These are phyloP conservation scores for Mycena kentingensis DNA, from an alignment of 768 basidiomycete species.

Conservation along the genomic window DNA sequence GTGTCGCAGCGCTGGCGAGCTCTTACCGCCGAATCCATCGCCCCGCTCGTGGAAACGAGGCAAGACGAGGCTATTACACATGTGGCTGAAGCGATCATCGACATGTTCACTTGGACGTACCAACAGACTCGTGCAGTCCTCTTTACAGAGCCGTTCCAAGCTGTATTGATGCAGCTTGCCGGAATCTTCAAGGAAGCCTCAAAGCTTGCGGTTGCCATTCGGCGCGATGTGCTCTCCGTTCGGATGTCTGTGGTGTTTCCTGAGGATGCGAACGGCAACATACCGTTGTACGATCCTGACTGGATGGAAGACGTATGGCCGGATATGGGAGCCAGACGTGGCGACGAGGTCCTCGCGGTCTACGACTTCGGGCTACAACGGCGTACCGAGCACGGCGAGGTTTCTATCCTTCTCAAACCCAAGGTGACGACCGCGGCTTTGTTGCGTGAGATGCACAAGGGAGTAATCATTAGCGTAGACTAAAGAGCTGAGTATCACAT, in stretches of 20 bases:
- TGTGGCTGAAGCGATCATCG: background rate
- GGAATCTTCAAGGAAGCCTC: slow-evolving; percentile 11
- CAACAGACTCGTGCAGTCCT: slow-evolving; percentile 12
- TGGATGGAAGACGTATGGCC: background rate
- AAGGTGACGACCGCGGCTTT: background rate
- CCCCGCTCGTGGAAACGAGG: background rate
- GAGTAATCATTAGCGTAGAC: background rate
- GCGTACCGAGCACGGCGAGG: background rate
- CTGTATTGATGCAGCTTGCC: background rate
- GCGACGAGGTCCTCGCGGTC: background rate
- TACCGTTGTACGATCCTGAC: background rate
- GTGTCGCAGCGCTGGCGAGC: slow-evolving; percentile 22
- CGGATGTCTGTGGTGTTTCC: slow-evolving; percentile 15
- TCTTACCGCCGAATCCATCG: slow-evolving; percentile 4
- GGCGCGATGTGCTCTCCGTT: slow-evolving; percentile 22
- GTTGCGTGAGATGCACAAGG: background rate
- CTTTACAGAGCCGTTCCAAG: background rate
- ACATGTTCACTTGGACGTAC: slow-evolving; percentile 11
- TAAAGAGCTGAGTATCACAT: background rate
- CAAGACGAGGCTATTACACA: background rate
- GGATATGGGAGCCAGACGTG: background rate
- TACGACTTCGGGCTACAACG: background rate
- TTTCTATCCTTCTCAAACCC: background rate
- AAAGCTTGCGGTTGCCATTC: slow-evolving; percentile 13
- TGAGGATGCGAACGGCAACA: background rate